These are phyloP conservation scores for Salvia rosmarinus DNA, from an alignment of 257 asterid genomes.

Conservation along the genomic window DNA sequence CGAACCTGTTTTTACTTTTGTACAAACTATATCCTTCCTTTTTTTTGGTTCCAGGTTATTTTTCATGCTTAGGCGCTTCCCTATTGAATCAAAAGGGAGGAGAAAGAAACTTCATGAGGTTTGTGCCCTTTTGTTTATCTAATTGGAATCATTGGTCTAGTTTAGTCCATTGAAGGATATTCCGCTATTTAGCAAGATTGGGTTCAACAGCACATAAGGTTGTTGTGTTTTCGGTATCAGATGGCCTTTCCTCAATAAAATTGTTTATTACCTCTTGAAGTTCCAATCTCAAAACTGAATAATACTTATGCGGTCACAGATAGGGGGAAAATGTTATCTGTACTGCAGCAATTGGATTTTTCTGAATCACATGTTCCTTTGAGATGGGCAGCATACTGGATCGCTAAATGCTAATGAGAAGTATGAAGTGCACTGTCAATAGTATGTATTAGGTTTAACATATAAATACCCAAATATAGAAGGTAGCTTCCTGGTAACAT, in stretches of 20 bases:
- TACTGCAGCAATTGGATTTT: background rate
- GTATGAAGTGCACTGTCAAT: background rate
- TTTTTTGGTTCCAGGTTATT: conserved; percentile 61
- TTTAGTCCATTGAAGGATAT: background rate
- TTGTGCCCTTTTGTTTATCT: conserved; percentile 26
- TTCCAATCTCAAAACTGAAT: background rate
- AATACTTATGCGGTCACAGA: background rate
- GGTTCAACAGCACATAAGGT: background rate
- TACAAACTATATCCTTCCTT: background rate
- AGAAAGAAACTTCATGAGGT: conserved; percentile 96
- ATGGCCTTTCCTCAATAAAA: background rate
- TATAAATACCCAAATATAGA: background rate
- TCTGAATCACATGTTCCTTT: background rate
- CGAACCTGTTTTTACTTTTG: conserved; percentile 4
- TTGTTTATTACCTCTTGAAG: background rate
- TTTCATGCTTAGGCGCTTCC: conserved; percentile 87
- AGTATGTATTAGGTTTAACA: conserved; percentile 15
- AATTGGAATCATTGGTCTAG: conserved; percentile 12
- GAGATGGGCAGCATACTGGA: background rate
- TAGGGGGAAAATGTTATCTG: background rate
- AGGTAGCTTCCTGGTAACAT: background rate
- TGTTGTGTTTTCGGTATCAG: background rate
- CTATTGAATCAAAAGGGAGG: conserved; percentile 92
- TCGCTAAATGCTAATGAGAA: background rate
- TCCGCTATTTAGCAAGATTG: conserved; percentile 1